Base-by-base conservation (phyloP, 2,329 filamentous ascomycete genomes). In the Madurella mycetomatis region DNA sequence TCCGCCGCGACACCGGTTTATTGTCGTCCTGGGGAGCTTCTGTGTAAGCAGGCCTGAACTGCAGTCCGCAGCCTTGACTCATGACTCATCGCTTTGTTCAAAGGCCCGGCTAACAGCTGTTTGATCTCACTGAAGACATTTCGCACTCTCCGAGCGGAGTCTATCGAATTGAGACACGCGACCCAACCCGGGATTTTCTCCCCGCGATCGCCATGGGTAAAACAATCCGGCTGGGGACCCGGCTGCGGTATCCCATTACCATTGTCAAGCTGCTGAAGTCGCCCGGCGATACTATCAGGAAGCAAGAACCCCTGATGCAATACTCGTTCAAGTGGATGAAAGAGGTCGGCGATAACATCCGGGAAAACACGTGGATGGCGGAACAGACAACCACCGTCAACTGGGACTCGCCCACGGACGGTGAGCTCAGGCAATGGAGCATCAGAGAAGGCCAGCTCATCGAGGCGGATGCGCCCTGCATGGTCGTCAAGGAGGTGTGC, bases 401-500 rank as follows among this genome's bases (percentile, higher is more conserved):
- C 61, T 97, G 91, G 76, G 86, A 92, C 65, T 90, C 89, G 65
- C 88, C 90, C 44, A 82, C 86, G 47, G 91, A 96, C 69, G 94
- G 94, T 51, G 86, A 79, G 51, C 74, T 97, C 55, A 81, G 83
- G 60, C 74, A 81, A 69, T 96, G 92, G 90, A 84, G 83, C 65
- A 81, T 97, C 63, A 73, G 73, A 60, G 82, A 84, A 53, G 88
- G 86, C 55, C 78, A 84, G 62, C 76, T 83, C 62, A 79, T 92
- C 54, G 71, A 75, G 5, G 74, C 74, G 46, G 83, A 87, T 67
- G 76, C 76, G 58, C 67, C 75, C 1, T 82, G 80, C 58, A 82
- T 91, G 56, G 85, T 90, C 56, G 87, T 99, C 51, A 88, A 96
- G 65, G 94, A 99, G 74, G 84, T 88, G 53, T 99, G 94, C 72